Percentiles rank a stretch among this genome's conserved stretches.
Conservation (phyloP, 169 alveolate genomes). For the Plasmodium chabaudi region DNA sequence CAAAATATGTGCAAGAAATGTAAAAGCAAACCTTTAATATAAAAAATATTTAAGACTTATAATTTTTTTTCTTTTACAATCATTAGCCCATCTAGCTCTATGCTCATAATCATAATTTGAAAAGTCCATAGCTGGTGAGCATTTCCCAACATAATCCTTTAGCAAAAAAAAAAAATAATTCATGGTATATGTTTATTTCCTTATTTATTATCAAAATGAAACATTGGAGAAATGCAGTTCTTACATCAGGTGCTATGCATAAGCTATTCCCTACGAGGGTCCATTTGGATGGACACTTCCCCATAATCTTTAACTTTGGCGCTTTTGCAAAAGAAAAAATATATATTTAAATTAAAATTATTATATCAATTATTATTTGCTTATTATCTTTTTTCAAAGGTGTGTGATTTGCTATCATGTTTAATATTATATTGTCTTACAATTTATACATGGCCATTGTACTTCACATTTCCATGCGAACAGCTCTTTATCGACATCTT, state of each 20-base stretch:
- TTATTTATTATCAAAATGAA: neutral
- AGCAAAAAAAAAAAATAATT: neutral
- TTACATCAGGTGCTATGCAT: constrained; percentile 85
- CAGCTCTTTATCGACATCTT: constrained; percentile 38
- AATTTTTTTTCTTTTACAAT: constrained; percentile 42
- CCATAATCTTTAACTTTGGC: constrained; percentile 66
- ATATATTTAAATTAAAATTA: neutral
- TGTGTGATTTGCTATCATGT: neutral
- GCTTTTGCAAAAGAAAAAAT: constrained; percentile 20
- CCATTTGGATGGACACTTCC: constrained; percentile 83
- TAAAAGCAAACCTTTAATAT: too few relatives aligned
- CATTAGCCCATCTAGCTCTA: constrained; percentile 76
- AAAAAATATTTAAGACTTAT: too few relatives aligned
- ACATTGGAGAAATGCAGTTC: neutral
- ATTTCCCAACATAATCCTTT: constrained; percentile 79
- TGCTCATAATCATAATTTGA: constrained; percentile 62
- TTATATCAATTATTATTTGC: too few relatives aligned
- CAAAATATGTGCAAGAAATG: too few relatives aligned
- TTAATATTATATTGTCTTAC: constrained; percentile 38
- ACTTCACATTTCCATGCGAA: constrained; percentile 73
- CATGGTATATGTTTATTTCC: neutral
- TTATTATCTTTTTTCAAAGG: too few relatives aligned
- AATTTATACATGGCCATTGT: constrained; percentile 84
- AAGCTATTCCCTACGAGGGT: constrained; percentile 58
- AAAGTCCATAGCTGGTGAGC: constrained; percentile 85